Percentiles rank a stretch among this genome's conserved stretches.
These are phyloP conservation scores for Amphibolis antarctica DNA, from an alignment of 106 monocot genomes.

Conservation along the genomic window DNA sequence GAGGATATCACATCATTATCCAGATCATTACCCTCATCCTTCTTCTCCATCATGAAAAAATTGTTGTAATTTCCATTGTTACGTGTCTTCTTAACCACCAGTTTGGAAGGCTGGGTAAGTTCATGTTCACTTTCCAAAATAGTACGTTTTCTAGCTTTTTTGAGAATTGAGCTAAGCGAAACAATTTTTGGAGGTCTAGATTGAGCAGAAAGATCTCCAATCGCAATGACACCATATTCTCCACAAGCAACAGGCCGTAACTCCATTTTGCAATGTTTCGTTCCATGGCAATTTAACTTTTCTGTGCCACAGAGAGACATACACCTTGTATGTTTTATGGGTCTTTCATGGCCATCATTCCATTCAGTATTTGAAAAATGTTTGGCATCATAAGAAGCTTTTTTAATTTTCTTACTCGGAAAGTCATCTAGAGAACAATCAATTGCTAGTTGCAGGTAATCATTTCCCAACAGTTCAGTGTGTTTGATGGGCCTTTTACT, in stretches of 20 bases:
- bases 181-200: constrained; percentile 56
- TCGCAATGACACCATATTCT: constrained; percentile 55
- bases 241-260: constrained; percentile 63
- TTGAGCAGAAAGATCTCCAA: constrained; percentile 23
- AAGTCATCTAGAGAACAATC: constrained; percentile 1
- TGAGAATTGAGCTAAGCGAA: constrained; percentile 58
- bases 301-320: constrained; percentile 34
- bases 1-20: neutral
- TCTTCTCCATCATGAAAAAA: neutral
- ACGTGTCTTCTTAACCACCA: constrained; percentile 9
- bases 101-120: neutral
- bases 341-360: constrained; percentile 12
- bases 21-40: neutral
- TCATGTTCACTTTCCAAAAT: constrained; percentile 13
- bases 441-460: neutral
- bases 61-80: neutral
- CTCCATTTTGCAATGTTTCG: constrained; percentile 10
- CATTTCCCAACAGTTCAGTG: constrained; percentile 10
- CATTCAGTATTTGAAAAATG: constrained; percentile 1
- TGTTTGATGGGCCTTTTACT: constrained; percentile 14
- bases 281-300: constrained; percentile 16
- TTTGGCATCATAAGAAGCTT: constrained; percentile 6
- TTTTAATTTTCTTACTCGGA: constrained; percentile 5
- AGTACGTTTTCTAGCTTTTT: constrained; percentile 34
- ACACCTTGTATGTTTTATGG: constrained; percentile 39